phyloP scores from a whole-genome alignment of 768 basidiomycete genomes.

The Phanerochaete carnosa region DNA sequence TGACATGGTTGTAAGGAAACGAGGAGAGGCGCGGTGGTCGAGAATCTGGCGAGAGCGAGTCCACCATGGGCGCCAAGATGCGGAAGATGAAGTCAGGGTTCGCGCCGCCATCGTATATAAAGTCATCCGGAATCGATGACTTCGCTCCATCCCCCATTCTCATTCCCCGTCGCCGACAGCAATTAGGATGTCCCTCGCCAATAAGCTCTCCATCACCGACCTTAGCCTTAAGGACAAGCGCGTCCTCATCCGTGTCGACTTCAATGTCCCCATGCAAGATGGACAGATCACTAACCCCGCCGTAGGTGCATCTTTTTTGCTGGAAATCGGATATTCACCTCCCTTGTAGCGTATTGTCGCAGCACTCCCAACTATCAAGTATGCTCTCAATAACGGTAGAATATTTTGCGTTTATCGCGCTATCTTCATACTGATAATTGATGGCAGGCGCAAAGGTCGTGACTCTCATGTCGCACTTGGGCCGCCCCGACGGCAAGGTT shows the following conservation, averaged over 20 bases:
- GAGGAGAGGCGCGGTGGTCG: conserved; percentile 6
- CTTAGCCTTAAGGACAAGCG: conserved; percentile 83
- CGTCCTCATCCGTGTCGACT: conserved; percentile 93
- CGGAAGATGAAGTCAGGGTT: conserved; percentile 14
- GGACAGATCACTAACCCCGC: conserved; percentile 95
- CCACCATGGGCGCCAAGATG: conserved; percentile 9
- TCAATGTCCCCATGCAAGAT: conserved; percentile 91
- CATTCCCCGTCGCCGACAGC: conserved; percentile 2
- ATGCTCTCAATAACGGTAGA: conserved; percentile 81
- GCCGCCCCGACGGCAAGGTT: conserved; percentile 91
- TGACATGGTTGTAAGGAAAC: conserved; percentile 16
- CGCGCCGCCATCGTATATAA: not conserved
- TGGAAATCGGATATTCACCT: not conserved
- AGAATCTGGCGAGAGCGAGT: conserved; percentile 5
- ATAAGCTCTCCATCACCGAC: conserved; percentile 92
- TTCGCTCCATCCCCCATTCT: conserved; percentile 2
- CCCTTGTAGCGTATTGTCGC: conserved; percentile 85
- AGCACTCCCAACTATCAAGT: conserved; percentile 91
- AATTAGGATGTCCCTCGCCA: conserved; percentile 84
- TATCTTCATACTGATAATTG: not conserved
- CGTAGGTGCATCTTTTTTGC: conserved; percentile 47
- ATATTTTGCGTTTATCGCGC: conserved; percentile 10
- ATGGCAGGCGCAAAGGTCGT: conserved; percentile 71
- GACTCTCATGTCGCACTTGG: conserved; percentile 96
- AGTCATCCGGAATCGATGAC: conserved; percentile 12